A percentile compares a stretch with the other conserved stretches of the same genome.
These are phyloP conservation scores for Paramecium bursaria DNA, from an alignment of 73 alveolate species.

Conservation along the genomic window DNA sequence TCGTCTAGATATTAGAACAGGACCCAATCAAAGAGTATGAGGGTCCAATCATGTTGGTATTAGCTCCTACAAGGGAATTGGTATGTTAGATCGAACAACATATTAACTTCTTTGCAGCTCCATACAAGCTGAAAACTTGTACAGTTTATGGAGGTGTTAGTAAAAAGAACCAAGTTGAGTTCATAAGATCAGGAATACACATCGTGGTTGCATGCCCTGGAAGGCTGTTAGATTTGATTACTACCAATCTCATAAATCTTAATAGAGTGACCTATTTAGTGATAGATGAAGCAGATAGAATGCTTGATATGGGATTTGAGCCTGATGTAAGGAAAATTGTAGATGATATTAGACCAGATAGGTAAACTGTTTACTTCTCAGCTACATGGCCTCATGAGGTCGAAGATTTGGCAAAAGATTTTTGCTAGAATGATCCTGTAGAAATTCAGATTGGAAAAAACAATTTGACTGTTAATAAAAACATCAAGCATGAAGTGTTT, in stretches of 20 bases:
- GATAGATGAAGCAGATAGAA: slow-evolving; percentile 89
- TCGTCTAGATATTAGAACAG: slow-evolving; percentile 74
- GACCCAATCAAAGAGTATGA: slow-evolving; percentile 18
- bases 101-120: slow-evolving; percentile 67
- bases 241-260: slow-evolving; percentile 72
- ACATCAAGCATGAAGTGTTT: slow-evolving; percentile 6
- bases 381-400: slow-evolving; percentile 86
- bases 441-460: slow-evolving; percentile 75
- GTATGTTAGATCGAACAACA: slow-evolving; percentile 78
- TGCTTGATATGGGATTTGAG: slow-evolving; percentile 85
- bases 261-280: slow-evolving; percentile 74
- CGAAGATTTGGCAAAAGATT: slow-evolving; percentile 75
- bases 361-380: slow-evolving; percentile 76
- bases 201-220: slow-evolving; percentile 86
- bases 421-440: slow-evolving; percentile 73
- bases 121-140: slow-evolving; percentile 75
- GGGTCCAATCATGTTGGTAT: slow-evolving; percentile 80
- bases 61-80: slow-evolving; percentile 84
- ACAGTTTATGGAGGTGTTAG: slow-evolving; percentile 82
- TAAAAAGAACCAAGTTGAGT: slow-evolving; percentile 75
- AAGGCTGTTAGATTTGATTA: slow-evolving; percentile 77
- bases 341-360: slow-evolving; percentile 75
- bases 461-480: slow-evolving; percentile 72
- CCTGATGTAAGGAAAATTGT: slow-evolving; percentile 80
- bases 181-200: slow-evolving; percentile 76